Evolutionary conservation across 208 protist species (phyloP).

Genomic region (Leishmania aethiopica): DNA sequence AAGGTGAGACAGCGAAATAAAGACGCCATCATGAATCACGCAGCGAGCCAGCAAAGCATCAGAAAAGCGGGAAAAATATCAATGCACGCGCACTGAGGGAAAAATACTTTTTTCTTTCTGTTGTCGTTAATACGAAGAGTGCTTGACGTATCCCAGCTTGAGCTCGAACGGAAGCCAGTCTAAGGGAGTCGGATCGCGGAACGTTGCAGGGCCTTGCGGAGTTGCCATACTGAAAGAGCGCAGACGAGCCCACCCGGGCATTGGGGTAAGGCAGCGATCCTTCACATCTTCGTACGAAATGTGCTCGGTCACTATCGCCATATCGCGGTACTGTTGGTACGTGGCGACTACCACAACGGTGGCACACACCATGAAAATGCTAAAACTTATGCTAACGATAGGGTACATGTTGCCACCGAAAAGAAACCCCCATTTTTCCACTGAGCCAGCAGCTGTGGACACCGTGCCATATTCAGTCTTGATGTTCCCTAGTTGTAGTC

Average conservation of each 20-base stretch:
- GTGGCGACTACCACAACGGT: slow-evolving; percentile 52
- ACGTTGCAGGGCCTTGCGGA: slow-evolving; percentile 70
- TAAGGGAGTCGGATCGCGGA: slow-evolving; percentile 85
- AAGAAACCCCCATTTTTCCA: slow-evolving; percentile 89
- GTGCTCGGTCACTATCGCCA: slow-evolving; percentile 82
- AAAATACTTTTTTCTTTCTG: not conserved
- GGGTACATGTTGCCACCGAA: slow-evolving; percentile 70
- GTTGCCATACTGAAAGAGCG: slow-evolving; percentile 63
- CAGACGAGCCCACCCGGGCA: slow-evolving; percentile 84
- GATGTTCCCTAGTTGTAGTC: slow-evolving; percentile 88
- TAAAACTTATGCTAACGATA: slow-evolving; percentile 48
- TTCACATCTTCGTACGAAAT: slow-evolving; percentile 91
- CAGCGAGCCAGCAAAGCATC: not conserved
- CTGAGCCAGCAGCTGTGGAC: slow-evolving; percentile 83
- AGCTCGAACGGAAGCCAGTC: slow-evolving; percentile 91
- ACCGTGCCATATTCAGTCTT: slow-evolving; percentile 87
- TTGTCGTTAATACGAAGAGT: slow-evolving; percentile 78
- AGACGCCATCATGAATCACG: slow-evolving; percentile 1
- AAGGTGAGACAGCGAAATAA: not conserved
- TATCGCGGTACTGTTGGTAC: slow-evolving; percentile 88
- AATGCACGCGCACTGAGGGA: not conserved
- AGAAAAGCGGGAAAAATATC: slow-evolving; percentile 12
- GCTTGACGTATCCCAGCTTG: slow-evolving; percentile 90
- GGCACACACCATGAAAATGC: slow-evolving; percentile 37
- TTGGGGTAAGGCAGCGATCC: slow-evolving; percentile 88